Base-by-base conservation (phyloP, 2,329 filamentous ascomycete genomes). In the Drechmeria coniospora region DNA sequence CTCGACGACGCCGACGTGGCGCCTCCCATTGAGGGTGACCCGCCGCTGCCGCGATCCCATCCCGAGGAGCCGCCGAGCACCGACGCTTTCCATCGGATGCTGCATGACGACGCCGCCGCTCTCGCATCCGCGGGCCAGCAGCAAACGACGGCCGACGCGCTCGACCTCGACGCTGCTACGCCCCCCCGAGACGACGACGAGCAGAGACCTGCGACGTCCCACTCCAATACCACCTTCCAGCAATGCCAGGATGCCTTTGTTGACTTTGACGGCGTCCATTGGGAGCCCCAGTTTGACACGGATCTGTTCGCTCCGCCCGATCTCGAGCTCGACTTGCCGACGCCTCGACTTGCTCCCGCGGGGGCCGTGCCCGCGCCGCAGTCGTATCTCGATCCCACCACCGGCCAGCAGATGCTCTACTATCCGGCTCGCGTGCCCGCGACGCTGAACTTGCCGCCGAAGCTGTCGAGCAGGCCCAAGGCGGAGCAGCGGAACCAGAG, bases 371-470 rank as follows among this genome's bases (percentile, higher is more conserved):
- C 51, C 3, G 52, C 56, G 12, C 63, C 70, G 8, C 62, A 67
- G 35, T 72, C 72, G 1, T 76, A 74, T 47, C 54, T 70, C 43
- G 63, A 75, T 43, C 70, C 71, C 2, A 59, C 65, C 15, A 76
- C 76, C 2, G 77, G 73, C 4, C 73, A 87, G 38, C 63, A 75
- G 40, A 93, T 95, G 81, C 72, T 93, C 8, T 95, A 78, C 53
- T 98, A 98, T 49, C 90, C 90, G 10, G 90, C 90, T 3, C 86
- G 83, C 1, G 90, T 98, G 3, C 90, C 90, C 3, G 76, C 79
- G 36, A 86, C 92, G 75, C 65, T 98, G 32, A 95, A 93, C 42
- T 59, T 98, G 9, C 90, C 90, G 1, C 83, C 84, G 24, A 80
- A 83, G 42, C 58, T 95, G 27, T 92, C 86, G 1, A 80, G 76